phyloP scores from a whole-genome alignment of 1,139 yeast species.

The Candida glucosophila region DNA sequence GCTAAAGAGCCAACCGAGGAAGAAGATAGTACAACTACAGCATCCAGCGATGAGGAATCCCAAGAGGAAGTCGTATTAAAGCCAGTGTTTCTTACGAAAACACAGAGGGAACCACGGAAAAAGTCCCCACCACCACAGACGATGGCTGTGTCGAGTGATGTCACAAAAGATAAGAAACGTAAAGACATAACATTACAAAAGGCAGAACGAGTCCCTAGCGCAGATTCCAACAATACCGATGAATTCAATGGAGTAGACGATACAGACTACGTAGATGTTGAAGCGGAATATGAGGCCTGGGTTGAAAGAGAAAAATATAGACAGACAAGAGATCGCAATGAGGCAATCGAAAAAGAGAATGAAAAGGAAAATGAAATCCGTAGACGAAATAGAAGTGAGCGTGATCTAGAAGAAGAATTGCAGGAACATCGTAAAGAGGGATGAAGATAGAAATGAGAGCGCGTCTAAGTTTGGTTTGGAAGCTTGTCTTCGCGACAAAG shows the following conservation, averaged over 20 bases:
- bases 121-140: background rate
- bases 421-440: no score
- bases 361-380: no score
- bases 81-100: constrained; percentile 9
- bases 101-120: constrained; percentile 3
- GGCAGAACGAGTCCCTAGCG: constrained; percentile 4
- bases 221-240: constrained; percentile 2
- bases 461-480: no score
- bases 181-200: constrained; percentile 5
- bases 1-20: no score
- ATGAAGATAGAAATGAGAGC: no score
- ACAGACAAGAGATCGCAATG: constrained; percentile 2
- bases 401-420: no score
- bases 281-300: constrained; percentile 31
- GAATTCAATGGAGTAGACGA: constrained; percentile 28
- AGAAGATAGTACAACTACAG: constrained; percentile 5
- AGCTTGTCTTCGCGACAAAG: no score
- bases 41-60: constrained; percentile 2
- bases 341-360: no score
- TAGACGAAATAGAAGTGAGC: no score
- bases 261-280: constrained; percentile 32
- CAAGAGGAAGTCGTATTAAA: constrained; percentile 6
- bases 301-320: constrained; percentile 19
- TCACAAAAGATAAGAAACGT: constrained; percentile 1
- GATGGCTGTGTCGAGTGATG: constrained; percentile 1